Evolutionary conservation across 2,329 filamentous ascomycete genomes (phyloP).

Genomic region (Fusarium duplospermum): DNA sequence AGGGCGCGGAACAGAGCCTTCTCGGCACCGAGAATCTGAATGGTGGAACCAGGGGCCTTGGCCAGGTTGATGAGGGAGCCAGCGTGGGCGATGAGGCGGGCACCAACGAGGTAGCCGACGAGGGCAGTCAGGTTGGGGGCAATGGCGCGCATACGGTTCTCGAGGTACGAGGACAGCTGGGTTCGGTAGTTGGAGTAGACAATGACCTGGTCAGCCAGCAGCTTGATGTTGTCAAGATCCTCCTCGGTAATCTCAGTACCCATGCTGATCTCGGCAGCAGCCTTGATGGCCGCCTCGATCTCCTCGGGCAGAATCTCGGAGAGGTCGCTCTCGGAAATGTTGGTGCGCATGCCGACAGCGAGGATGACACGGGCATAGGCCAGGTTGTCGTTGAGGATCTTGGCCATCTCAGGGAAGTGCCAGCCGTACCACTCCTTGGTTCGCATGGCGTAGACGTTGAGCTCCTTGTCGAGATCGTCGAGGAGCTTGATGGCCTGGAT

Average conservation of each 20-base stretch:
- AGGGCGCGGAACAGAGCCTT: conserved; percentile 98
- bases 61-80: conserved; percentile 95
- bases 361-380: conserved; percentile 92
- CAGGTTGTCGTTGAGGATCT: conserved; percentile 96
- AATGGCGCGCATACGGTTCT: conserved; percentile 94
- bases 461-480: conserved; percentile 97
- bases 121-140: conserved; percentile 95
- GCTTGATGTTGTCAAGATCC: conserved; percentile 92
- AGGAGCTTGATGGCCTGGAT: conserved; percentile 95
- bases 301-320: conserved; percentile 94
- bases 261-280: conserved; percentile 96
- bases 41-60: conserved; percentile 93
- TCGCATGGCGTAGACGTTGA: conserved; percentile 98
- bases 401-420: conserved; percentile 99
- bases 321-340: conserved; percentile 80
- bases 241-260: conserved; percentile 95
- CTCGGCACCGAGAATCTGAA: conserved; percentile 98
- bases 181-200: conserved; percentile 90
- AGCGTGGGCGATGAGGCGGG: conserved; percentile 92
- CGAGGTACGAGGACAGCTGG: conserved; percentile 89
- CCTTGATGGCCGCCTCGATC: conserved; percentile 90
- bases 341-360: conserved; percentile 88
- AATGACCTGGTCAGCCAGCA: conserved; percentile 93
- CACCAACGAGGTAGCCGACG: conserved; percentile 92
- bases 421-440: conserved; percentile 99